These are phyloP conservation scores for Plasmodium inui DNA, from an alignment of 169 alveolate species.

Conservation along the genomic window DNA sequence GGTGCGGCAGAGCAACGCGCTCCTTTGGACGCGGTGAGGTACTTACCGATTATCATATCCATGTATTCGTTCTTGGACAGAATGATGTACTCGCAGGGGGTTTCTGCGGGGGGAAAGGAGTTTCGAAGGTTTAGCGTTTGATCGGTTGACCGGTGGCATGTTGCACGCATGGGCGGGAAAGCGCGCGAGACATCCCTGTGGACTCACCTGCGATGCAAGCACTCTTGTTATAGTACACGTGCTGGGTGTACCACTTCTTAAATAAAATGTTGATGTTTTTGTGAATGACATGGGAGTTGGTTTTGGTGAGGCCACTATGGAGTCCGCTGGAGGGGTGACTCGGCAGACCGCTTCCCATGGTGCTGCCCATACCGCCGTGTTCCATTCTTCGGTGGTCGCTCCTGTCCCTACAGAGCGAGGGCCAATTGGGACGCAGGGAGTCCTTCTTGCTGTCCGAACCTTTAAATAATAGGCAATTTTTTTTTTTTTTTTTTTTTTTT, in stretches of 20 bases:
- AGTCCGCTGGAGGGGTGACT: background rate
- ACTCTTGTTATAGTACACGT: conserved; percentile 54
- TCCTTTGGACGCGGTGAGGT: background rate
- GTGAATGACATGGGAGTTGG: conserved; percentile 3
- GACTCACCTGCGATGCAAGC: conserved; percentile 41
- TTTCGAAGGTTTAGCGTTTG: background rate
- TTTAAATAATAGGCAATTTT: conserved; percentile 28
- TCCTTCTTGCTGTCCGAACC: background rate
- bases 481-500: conserved; percentile 51
- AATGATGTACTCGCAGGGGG: conserved; percentile 6
- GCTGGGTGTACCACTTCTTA: conserved; percentile 71
- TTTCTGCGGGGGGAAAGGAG: background rate
- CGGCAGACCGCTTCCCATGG: background rate
- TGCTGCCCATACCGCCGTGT: background rate
- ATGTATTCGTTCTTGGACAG: conserved; percentile 43
- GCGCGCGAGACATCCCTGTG: background rate
- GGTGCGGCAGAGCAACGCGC: background rate
- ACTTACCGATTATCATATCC: conserved; percentile 72
- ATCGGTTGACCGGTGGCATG: background rate
- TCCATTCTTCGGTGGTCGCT: background rate
- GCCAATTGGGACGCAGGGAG: background rate
- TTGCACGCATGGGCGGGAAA: background rate
- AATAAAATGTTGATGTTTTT: conserved; percentile 54
- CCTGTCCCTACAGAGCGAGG: background rate
- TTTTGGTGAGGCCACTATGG: background rate